These are phyloP conservation scores for Staphylotrichum longicolle DNA, from an alignment of 495 filamentous ascomycete genomes.

Conservation along the genomic window DNA sequence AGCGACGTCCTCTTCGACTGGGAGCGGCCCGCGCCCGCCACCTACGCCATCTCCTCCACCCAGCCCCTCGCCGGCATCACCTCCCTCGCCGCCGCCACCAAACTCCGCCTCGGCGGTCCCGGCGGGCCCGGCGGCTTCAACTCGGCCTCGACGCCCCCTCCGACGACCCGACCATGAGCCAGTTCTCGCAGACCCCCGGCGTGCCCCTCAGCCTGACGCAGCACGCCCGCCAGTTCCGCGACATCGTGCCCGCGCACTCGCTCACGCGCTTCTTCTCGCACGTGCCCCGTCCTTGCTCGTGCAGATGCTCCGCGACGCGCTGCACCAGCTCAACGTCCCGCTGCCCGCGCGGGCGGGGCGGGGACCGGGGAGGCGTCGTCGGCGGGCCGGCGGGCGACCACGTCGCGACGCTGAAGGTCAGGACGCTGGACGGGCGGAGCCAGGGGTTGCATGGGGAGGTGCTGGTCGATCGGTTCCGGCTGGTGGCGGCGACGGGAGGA, in stretches of 20 bases:
- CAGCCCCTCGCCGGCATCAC: conserved; percentile 45
- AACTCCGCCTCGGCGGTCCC: neutral
- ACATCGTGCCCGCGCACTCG: conserved; percentile 76
- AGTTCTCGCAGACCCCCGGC: conserved; percentile 81
- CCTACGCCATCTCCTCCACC: conserved; percentile 55
- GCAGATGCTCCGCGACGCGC: conserved; percentile 71
- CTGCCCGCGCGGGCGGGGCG: conserved; percentile 43
- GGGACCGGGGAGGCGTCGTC: neutral
- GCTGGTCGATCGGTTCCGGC: conserved; percentile 64
- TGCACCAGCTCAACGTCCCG: conserved; percentile 79
- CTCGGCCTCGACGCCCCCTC: conserved; percentile 61
- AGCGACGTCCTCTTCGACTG: conserved; percentile 73
- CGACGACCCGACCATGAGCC: conserved; percentile 87
- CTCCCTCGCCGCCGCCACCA: conserved; percentile 24
- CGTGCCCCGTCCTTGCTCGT: conserved; percentile 72
- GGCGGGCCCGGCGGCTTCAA: neutral
- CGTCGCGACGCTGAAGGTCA: conserved; percentile 65
- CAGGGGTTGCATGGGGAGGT: conserved; percentile 84
- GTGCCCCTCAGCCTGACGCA: conserved; percentile 82
- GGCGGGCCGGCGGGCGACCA: conserved; percentile 39
- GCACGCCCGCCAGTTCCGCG: conserved; percentile 78
- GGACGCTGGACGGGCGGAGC: conserved; percentile 72
- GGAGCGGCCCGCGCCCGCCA: conserved; percentile 56
- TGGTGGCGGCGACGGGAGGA: conserved; percentile 24
- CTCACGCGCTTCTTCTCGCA: conserved; percentile 90